Base-by-base conservation (phyloP, 768 basidiomycete species). In the Dentipellis sp. region DNA sequence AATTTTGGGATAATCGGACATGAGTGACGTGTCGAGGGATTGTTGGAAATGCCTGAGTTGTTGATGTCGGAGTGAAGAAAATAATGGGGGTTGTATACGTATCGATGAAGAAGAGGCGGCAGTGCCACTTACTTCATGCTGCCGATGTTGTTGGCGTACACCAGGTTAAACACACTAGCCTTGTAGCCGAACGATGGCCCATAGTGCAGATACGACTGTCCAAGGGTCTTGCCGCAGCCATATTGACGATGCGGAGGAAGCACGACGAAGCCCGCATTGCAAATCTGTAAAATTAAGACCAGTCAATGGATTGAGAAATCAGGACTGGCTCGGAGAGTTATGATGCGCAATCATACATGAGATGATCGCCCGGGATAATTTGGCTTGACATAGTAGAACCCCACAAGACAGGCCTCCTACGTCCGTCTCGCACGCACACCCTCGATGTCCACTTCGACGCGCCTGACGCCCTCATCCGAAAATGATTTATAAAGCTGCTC, bases 331-430 rank as follows among this genome's bases (percentile, higher is more conserved):
- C 16, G 21, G 16, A 46, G 22, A 56, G 35, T 38, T 1, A 3
- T 48, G 42, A 62, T 48, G 19, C n/a, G 19, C 14, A 4, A 80
- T 88, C 74, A 45, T 65, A 89, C 91, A 78, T 93, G 92, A 45
- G 88, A 91, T 7, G 88, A 91, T 58, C 91, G 76, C 45, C 91
- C 91, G 7, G 91, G 92, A 71, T 94, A 94, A 65, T 93, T 94
- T 35, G 88, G 88, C 69, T 91, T 90, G 52, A 90, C 86, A 65
- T 91, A 89, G 74, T 88, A 91, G 65, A 78, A 86, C 4, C 88
- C 92, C 22, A 82, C 85, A 11, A 94, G 70, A 61, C 80, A 83
- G 16, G 81, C 79, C 58, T 80, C 76, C 88, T 88, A 92, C 16
- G 71, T 58, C 59, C 83, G n/a, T n/a, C n/a, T n/a, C n/a, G n/a